Evolutionary conservation across 768 basidiomycete genomes (phyloP), one percentile per base, ranked within the genome.

Genomic region (Suillus tomentosus): DNA sequence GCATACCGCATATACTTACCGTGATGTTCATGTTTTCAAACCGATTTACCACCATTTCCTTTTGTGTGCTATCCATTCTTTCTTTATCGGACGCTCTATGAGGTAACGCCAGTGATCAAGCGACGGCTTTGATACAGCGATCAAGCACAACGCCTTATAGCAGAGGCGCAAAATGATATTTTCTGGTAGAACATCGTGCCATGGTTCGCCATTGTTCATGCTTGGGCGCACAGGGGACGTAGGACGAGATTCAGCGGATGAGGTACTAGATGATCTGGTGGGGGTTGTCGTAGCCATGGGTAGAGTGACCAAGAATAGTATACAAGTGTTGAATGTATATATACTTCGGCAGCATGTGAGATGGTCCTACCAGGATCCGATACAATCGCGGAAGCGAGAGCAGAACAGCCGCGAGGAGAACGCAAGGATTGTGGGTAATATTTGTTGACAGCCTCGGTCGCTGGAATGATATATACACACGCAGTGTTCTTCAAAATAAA

Each of bases 11-110:
- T 10, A n/a, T 13, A 34, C 53, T n/a, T 11, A 57, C 37, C 15
- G 56, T 40, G 10, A 54, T 19, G 19, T 57, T 17, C 56, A 57
- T 39, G 37, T 39, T 57, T 57, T 39, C 39, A 17, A 57, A 57
- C 24, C 56, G 53, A 54, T 54, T 19, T 7, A 54, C 5, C 19
- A 54, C 53, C 53, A 54, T 54, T 34, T 54, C 9, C 53, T 36
- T n/a, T n/a, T 54, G 31, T 54, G 53, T n/a, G 11, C 34, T 11
- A 2, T 5, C 10, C 53, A 54, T 34, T 54, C 31, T 1, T n/a
- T 5, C 19, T 19, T 19, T 19, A 19, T 34, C 51, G 10, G 53
- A 34, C 31, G 5, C 17, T 19, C 5, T 36, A 9, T 1, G 34
- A 54, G 53, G 31, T 54, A 2, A 36, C 5, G 10, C 53, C 31